A percentile compares a stretch with the other conserved stretches of the same genome.
Evolutionary conservation across 768 basidiomycete genomes (phyloP).

Genomic region (Amanita pseudoporphyria): DNA sequence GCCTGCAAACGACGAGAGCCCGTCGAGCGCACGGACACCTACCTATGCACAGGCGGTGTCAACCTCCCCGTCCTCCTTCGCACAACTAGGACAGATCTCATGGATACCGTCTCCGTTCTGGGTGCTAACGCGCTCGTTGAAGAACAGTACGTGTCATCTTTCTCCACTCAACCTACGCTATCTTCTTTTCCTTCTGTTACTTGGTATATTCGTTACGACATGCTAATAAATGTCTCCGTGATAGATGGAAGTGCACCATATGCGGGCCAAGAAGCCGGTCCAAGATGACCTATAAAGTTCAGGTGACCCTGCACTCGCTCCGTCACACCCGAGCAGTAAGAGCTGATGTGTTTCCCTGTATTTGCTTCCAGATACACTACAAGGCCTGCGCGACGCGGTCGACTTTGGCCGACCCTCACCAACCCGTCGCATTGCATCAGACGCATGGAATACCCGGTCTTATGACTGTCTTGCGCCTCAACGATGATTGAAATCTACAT

Average conservation of each 20-base stretch:
- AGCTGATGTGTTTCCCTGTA: background rate
- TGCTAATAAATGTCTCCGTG: background rate
- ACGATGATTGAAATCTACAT: conserved; percentile 14
- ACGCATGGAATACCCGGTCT: conserved; percentile 58
- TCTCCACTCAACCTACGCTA: conserved; percentile 11
- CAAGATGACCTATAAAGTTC: conserved; percentile 48
- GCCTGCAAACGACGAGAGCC: conserved; percentile 18
- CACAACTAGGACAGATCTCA: conserved; percentile 38
- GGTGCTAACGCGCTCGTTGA: conserved; percentile 58
- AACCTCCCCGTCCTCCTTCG: conserved; percentile 49
- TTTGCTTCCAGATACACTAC: conserved; percentile 52
- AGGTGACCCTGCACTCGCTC: conserved; percentile 25
- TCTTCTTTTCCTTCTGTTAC: background rate
- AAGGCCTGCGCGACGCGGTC: conserved; percentile 52
- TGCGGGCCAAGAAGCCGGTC: conserved; percentile 38
- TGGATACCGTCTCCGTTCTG: conserved; percentile 36
- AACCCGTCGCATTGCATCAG: conserved; percentile 52
- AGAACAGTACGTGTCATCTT: conserved; percentile 42
- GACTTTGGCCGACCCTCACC: conserved; percentile 40
- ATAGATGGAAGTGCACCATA: conserved; percentile 59
- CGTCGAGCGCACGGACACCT: conserved; percentile 31
- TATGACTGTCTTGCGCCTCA: conserved; percentile 59
- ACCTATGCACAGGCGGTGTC: conserved; percentile 53
- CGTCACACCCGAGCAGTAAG: background rate
- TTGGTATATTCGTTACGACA: background rate